Percentiles rank a stretch among this genome's conserved stretches.
phyloP scores from a whole-genome alignment of 169 alveolate genomes.

The Plasmodium vinckei region DNA sequence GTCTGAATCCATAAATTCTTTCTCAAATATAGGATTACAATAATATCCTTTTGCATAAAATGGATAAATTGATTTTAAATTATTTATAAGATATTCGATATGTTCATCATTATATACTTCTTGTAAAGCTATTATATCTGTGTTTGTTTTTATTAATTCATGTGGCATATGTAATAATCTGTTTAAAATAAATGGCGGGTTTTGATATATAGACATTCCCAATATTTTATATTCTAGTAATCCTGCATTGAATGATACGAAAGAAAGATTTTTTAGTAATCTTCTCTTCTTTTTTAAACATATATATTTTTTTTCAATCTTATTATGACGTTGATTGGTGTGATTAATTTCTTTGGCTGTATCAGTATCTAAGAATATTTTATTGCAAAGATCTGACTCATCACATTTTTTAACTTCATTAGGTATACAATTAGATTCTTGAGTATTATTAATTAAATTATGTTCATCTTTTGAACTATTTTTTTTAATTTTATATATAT shows the following conservation, averaged over 20 bases:
- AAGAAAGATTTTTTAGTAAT: conserved; percentile 80
- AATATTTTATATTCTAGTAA: conserved; percentile 89
- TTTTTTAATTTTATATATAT: not conserved
- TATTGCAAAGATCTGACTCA: too few species aligned
- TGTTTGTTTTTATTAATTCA: conserved; percentile 87
- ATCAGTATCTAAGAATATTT: too few species aligned
- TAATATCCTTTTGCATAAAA: conserved; percentile 83
- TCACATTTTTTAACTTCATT: too few species aligned
- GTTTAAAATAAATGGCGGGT: conserved; percentile 91
- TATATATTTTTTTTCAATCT: too few species aligned
- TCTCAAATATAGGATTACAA: conserved; percentile 22
- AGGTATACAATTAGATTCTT: too few species aligned
- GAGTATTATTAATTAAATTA: too few species aligned
- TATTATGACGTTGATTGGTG: too few species aligned
- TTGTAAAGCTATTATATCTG: conserved; percentile 92
- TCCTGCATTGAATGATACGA: conserved; percentile 91
- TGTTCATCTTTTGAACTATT: too few species aligned
- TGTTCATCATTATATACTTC: conserved; percentile 90
- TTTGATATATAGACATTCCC: conserved; percentile 90
- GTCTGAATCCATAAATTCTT: conserved; percentile 3
- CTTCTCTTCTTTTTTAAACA: conserved; percentile 28
- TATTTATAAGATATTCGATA: conserved; percentile 85
- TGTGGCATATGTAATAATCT: conserved; percentile 89
- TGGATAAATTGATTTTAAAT: conserved; percentile 87
- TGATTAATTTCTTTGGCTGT: too few species aligned